Conservation (phyloP, 2,329 filamentous ascomycete species). For the Verticillium albo-atrum region DNA sequence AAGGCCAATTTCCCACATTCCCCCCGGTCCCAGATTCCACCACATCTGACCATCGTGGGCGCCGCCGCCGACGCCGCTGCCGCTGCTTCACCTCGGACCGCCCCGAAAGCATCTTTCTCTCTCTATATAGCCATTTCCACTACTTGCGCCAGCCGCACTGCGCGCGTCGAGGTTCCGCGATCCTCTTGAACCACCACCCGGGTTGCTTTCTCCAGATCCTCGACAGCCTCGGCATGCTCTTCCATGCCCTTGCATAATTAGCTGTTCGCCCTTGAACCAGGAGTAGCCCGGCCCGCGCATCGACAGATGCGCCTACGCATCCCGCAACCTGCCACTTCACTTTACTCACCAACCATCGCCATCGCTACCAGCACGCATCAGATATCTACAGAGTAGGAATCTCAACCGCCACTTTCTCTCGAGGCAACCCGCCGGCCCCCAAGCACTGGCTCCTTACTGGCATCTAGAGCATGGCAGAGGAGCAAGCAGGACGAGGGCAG, state of each 20-base stretch:
- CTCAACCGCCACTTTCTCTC: neutral
- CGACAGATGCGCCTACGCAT: neutral
- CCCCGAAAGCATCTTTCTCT: neutral
- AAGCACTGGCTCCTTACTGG: neutral
- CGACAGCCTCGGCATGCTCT: neutral
- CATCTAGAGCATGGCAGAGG: constrained; percentile 15
- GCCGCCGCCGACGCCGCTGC: neutral
- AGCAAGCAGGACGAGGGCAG: constrained; percentile 13
- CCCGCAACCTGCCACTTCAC: neutral
- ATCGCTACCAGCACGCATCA: neutral
- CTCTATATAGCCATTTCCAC: neutral
- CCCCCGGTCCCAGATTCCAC: neutral
- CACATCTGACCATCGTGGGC: neutral
- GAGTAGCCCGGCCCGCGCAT: neutral
- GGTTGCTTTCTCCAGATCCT: neutral
- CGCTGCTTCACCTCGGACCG: neutral
- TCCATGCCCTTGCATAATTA: neutral
- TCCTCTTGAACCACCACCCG: neutral
- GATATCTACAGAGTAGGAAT: neutral
- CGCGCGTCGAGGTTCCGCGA: neutral
- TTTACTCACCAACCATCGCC: neutral
- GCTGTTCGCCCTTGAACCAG: neutral
- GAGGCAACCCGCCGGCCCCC: neutral
- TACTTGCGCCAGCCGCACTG: neutral
- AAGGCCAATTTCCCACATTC: neutral